These are phyloP conservation scores for Torulaspora indica DNA, from an alignment of 805 yeast species.

Conservation along the genomic window DNA sequence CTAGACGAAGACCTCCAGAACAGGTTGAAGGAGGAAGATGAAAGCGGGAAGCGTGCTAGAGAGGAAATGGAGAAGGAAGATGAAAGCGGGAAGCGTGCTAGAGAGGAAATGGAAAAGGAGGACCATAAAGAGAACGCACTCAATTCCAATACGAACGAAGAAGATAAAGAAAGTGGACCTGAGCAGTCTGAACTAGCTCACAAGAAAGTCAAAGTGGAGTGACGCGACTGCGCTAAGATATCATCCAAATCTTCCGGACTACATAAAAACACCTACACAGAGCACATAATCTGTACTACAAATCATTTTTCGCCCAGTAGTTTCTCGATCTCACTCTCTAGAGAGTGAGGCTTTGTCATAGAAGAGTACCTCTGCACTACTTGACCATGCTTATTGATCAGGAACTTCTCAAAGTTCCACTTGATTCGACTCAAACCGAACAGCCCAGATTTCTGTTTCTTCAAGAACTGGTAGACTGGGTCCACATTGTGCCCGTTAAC, in stretches of 20 bases:
- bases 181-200: slow-evolving; percentile 8
- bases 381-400: slow-evolving; percentile 50
- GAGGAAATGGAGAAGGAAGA: slow-evolving; percentile 20
- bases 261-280: neutral
- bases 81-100: slow-evolving; percentile 21
- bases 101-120: slow-evolving; percentile 22
- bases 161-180: neutral
- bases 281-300: neutral
- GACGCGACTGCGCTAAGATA: neutral
- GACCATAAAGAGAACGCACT: slow-evolving; percentile 4
- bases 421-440: slow-evolving; percentile 67
- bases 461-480: slow-evolving; percentile 75
- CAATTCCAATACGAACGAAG: neutral
- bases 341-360: slow-evolving; percentile 56
- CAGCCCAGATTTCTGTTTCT: slow-evolving; percentile 52
- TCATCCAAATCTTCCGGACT: neutral
- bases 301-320: slow-evolving; percentile 38
- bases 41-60: slow-evolving; percentile 24
- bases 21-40: slow-evolving; percentile 31
- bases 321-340: slow-evolving; percentile 56
- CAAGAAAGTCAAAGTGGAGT: slow-evolving; percentile 17
- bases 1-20: slow-evolving; percentile 26
- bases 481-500: slow-evolving; percentile 83
- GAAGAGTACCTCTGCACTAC: slow-evolving; percentile 63
- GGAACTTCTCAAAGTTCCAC: slow-evolving; percentile 78